A percentile compares a stretch with the other conserved stretches of the same genome.
Conservation (phyloP, 306 rosid species). For the apple (Malus domestica) region ASM211411v1 NC_041791.1:14138001-14138500, state of each 20-base stretch:
- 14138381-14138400: background rate
- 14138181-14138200: background rate
- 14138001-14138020: conserved; percentile 91
- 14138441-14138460: too few species aligned
- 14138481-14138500: too few species aligned
- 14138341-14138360: background rate
- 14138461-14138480: too few species aligned
- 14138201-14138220: background rate
- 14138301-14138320: background rate
- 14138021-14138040: conserved; percentile 86
- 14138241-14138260: background rate
- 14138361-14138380: background rate
- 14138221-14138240: background rate
- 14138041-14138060: conserved; percentile 85
- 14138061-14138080: conserved; percentile 48
- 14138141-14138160: background rate
- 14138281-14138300: background rate
- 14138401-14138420: background rate
- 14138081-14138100: background rate
- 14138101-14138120: background rate
- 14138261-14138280: background rate
- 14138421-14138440: too few species aligned
- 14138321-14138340: background rate
- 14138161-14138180: background rate
- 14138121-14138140: background rate